A percentile compares a stretch with the other conserved stretches of the same genome.
Conservation (phyloP, 2,329 filamentous ascomycete species). For the Aspergillus terreus region DNA sequence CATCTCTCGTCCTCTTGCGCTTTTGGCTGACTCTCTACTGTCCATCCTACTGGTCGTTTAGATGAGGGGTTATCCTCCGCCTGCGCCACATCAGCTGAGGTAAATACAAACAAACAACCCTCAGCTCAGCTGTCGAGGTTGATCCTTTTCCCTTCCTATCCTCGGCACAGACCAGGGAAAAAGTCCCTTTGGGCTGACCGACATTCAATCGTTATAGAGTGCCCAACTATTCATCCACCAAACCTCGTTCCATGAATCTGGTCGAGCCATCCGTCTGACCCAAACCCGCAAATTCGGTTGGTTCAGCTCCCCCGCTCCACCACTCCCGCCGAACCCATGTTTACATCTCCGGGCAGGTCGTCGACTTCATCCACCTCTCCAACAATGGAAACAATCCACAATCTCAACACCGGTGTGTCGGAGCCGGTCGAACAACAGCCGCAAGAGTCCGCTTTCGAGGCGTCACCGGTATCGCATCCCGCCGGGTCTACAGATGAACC, state of each 20-base stretch:
- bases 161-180: not conserved
- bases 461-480: constrained; percentile 17
- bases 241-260: constrained; percentile 15
- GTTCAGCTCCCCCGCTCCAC: constrained; percentile 16
- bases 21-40: not conserved
- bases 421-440: constrained; percentile 17
- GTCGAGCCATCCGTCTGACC: constrained; percentile 10
- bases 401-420: constrained; percentile 18
- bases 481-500: constrained; percentile 38
- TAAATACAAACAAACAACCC: constrained; percentile 9
- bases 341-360: constrained; percentile 8
- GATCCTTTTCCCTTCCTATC: not conserved
- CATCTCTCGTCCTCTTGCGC: not conserved
- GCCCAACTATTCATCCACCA: not conserved
- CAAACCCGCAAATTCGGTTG: constrained; percentile 17
- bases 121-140: not conserved
- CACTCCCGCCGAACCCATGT: constrained; percentile 13
- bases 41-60: not conserved
- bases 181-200: not conserved
- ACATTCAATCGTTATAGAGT: not conserved
- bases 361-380: not conserved
- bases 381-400: constrained; percentile 27
- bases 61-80: not conserved
- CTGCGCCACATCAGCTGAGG: constrained; percentile 4
- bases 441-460: constrained; percentile 13